Evolutionary conservation across 768 basidiomycete species (phyloP).

Genomic region (Porpolomopsis calyptriformis): DNA sequence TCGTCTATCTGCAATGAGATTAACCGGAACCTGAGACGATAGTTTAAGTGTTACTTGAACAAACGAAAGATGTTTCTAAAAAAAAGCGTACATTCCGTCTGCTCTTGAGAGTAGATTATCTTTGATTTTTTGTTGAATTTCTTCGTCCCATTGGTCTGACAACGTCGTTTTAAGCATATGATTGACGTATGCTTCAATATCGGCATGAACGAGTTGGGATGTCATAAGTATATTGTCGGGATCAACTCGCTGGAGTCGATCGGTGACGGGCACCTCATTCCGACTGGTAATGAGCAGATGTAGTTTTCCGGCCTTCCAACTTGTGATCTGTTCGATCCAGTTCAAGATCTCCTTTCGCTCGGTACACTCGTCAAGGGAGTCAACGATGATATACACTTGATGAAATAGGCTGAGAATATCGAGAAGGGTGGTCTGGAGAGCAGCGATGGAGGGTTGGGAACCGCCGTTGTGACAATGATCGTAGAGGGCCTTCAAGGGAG

Average conservation of each 20-base stretch:
- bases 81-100: constrained; percentile 7
- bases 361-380: constrained; percentile 17
- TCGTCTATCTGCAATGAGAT: constrained; percentile 1
- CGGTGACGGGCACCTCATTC: constrained; percentile 8
- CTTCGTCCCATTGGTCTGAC: not conserved
- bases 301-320: constrained; percentile 2
- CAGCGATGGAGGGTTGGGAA: not conserved
- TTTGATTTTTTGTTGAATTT: constrained; percentile 1
- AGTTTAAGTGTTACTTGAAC: not conserved
- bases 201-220: not conserved
- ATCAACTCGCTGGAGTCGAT: not conserved
- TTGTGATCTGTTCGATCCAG: constrained; percentile 5
- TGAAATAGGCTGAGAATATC: constrained; percentile 7
- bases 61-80: not conserved
- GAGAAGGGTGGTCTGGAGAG: constrained; percentile 8
- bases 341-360: constrained; percentile 8
- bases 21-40: constrained; percentile 1
- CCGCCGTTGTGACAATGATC: not conserved
- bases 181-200: constrained; percentile 6
- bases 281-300: constrained; percentile 12
- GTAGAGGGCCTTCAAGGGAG: not conserved
- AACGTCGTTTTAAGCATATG: constrained; percentile 1
- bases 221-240: not conserved
- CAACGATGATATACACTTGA: constrained; percentile 13
- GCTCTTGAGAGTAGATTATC: constrained; percentile 1